phyloP scores from a whole-genome alignment of 495 filamentous ascomycete genomes.

The Halenospora varia region DNA sequence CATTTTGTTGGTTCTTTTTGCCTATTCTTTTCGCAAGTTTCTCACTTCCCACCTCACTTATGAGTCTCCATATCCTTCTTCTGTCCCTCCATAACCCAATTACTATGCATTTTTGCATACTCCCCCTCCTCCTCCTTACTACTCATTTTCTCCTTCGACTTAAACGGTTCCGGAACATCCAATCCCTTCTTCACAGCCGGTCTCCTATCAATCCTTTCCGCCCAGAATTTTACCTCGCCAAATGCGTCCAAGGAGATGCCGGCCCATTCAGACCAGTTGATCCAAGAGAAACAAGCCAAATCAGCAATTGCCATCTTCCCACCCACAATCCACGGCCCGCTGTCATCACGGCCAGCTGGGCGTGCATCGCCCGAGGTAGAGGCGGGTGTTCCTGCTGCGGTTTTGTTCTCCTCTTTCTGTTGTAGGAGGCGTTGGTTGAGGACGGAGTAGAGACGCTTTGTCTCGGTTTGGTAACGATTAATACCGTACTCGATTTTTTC shows the following conservation, averaged over 20 bases:
- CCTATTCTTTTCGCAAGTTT: too few relatives aligned
- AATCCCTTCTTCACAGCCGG: constrained; percentile 70
- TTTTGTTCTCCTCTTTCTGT: too few relatives aligned
- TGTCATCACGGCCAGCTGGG: constrained; percentile 31
- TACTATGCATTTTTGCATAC: constrained; percentile 25
- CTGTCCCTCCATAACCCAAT: constrained; percentile 32
- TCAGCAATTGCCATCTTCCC: constrained; percentile 79
- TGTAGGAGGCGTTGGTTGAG: constrained; percentile 62
- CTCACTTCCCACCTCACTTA: too few relatives aligned
- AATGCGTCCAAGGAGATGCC: constrained; percentile 73
- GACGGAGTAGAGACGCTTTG: constrained; percentile 71
- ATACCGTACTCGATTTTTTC: constrained; percentile 84
- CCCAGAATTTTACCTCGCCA: constrained; percentile 52
- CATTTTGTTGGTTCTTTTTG: too few relatives aligned
- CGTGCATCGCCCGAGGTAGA: too few relatives aligned
- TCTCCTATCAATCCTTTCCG: constrained; percentile 56
- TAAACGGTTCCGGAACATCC: constrained; percentile 60
- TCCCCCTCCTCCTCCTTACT: constrained; percentile 29
- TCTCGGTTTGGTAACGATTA: constrained; percentile 77
- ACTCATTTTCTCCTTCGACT: constrained; percentile 31
- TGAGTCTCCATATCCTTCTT: constrained; percentile 24
- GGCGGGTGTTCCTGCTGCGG: too few relatives aligned
- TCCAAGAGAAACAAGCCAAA: constrained; percentile 76
- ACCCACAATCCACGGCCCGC: constrained; percentile 62
- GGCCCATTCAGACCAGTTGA: constrained; percentile 54